Evolutionary conservation across 2,329 filamentous ascomycete species (phyloP), one percentile per base, ranked within the genome.

Genomic region (Fusarium nodosum): DNA sequence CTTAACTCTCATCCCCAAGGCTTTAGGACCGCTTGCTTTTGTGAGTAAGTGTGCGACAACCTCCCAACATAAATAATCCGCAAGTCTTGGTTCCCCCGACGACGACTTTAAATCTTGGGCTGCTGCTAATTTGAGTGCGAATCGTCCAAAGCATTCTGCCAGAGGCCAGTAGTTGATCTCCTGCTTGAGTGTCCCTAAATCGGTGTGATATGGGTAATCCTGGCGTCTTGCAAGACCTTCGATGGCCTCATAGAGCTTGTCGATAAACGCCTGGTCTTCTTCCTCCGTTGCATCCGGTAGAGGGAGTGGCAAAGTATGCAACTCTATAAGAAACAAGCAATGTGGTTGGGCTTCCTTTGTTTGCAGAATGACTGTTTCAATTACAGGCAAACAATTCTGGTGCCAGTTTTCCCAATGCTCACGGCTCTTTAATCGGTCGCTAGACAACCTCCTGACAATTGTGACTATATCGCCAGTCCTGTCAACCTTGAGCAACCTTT

Each of bases 171-270:
- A 33, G 1, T 59, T 20, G 4, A 74, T 28, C n/a, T 60, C 58
- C 7, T 44, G 39, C 22, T 68, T 74, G 9, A 74, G 50, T 2
- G 45, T 38, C 10, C 45, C 18, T 30, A 77, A 69, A 24, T 76
- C 72, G 1, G 53, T 41, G 34, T 77, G 75, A 22, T 77, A 77
- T 1, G 72, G 75, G 10, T 34, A 47, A 10, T 53, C 34, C n/a
- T 34, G 60, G 1, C 68, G 66, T 1, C 10, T 34, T 1, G 52
- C 63, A 1, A 77, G 70, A 28, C 24, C 18, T 2, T 56, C 50
- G 4, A 74, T 54, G 3, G 72, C 55, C 1, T 24, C 34, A 12
- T 65, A 69, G 4, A 76, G 36, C 24, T 67, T 53, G 7, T 54
- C 39, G 5, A 57, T 6, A 13, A 71, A 72, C 1, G 7, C 20